phyloP scores from a whole-genome alignment of 345 rosid species.

The Tarenaya hassleriana region DNA sequence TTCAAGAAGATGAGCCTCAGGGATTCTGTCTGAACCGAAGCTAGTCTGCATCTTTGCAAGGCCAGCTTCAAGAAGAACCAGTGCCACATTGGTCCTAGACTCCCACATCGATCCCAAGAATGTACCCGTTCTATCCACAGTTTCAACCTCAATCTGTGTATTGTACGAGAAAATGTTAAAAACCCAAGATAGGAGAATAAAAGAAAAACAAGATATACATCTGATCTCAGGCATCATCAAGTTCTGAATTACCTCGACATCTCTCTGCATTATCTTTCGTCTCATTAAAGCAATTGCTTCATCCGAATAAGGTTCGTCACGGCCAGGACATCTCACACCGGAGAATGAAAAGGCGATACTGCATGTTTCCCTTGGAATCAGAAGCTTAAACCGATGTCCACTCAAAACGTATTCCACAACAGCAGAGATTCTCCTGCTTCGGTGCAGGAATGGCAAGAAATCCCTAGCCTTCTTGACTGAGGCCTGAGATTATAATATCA shows the following conservation, averaged over 20 bases:
- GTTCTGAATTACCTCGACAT: constrained; percentile 68
- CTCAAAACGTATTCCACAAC: constrained; percentile 95
- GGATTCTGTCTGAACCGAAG: constrained; percentile 75
- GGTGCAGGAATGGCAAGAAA: constrained; percentile 73
- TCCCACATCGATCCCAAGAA: constrained; percentile 97
- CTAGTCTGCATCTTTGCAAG: constrained; percentile 84
- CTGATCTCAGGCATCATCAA: neutral
- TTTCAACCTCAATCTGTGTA: constrained; percentile 85
- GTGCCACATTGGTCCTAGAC: constrained; percentile 64
- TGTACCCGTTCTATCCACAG: constrained; percentile 88
- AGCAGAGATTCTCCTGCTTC: constrained; percentile 69
- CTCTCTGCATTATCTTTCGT: constrained; percentile 90
- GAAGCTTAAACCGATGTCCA: constrained; percentile 93
- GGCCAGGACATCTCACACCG: constrained; percentile 97
- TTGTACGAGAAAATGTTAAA: neutral
- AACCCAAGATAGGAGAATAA: constrained; percentile 5
- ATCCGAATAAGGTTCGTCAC: constrained; percentile 80
- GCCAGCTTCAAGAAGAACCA: constrained; percentile 87
- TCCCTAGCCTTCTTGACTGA: constrained; percentile 84
- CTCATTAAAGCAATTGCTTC: constrained; percentile 95
- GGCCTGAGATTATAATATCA: constrained; percentile 42
- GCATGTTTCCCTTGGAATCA: constrained; percentile 87
- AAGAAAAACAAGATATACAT: neutral
- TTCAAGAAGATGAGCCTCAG: constrained; percentile 79
- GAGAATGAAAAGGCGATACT: constrained; percentile 95